Conservation (phyloP, 371 early-diverging fungal genomes). For the Mucor saturninus region DNA sequence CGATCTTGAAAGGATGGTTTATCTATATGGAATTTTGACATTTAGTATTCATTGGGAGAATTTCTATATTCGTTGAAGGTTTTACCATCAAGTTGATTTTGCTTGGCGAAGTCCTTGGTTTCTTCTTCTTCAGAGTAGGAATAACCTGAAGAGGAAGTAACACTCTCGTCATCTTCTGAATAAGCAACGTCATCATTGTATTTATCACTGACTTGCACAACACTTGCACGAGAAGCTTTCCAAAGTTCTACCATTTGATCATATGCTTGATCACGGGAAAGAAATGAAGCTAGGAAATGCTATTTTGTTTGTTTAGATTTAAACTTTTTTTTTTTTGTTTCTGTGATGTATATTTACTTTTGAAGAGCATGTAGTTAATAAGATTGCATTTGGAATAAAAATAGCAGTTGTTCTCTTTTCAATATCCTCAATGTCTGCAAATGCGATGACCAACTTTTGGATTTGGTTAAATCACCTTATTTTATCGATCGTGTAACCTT, state of each 20-base stretch:
- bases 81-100: background rate
- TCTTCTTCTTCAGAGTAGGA: slow-evolving; percentile 23
- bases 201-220: slow-evolving; percentile 28
- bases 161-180: slow-evolving; percentile 1
- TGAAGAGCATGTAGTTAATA: slow-evolving; percentile 73
- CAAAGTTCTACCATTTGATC: slow-evolving; percentile 75
- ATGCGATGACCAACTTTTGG: slow-evolving; percentile 75
- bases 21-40: background rate
- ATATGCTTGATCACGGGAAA: slow-evolving; percentile 80
- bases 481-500: background rate
- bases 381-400: slow-evolving; percentile 88
- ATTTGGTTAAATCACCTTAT: background rate
- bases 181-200: slow-evolving; percentile 4
- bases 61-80: background rate
- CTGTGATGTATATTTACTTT: slow-evolving; percentile 42
- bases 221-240: slow-evolving; percentile 40
- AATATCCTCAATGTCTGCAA: slow-evolving; percentile 83
- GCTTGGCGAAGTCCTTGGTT: background rate
- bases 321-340: slow-evolving; percentile 1
- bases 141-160: slow-evolving; percentile 3
- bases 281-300: slow-evolving; percentile 83
- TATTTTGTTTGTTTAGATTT: slow-evolving; percentile 2
- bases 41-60: background rate
- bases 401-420: slow-evolving; percentile 80
- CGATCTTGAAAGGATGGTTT: background rate